Conservation (phyloP, 148 eudicot species). For the Rhododendron mucronatum region DNA sequence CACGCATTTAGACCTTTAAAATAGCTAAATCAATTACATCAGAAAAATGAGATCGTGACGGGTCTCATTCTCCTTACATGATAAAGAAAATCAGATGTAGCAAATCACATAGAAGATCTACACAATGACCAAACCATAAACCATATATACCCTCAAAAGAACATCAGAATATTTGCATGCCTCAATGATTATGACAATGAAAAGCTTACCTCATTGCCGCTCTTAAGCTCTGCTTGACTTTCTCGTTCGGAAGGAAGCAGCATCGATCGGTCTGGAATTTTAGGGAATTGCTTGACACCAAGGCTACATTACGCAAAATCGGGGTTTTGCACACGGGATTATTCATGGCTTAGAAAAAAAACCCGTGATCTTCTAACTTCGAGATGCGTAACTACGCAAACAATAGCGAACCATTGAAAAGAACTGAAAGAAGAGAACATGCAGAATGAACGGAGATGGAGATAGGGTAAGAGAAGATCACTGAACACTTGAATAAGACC, state of each 20-base stretch:
- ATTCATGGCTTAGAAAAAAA: not conserved
- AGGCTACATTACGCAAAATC: not conserved
- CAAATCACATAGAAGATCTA: not conserved
- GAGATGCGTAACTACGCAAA: not conserved
- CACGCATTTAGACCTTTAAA: not conserved
- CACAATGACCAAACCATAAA: not conserved
- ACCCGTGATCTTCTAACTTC: not conserved
- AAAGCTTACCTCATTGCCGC: not conserved
- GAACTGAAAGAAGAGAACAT: not conserved
- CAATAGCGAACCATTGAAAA: not conserved
- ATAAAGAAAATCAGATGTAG: not conserved
- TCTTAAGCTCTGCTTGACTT: not conserved
- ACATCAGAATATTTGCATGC: not conserved
- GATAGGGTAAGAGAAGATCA: not conserved
- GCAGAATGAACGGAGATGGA: not conserved
- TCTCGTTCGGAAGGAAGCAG: not conserved
- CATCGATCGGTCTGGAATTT: not conserved
- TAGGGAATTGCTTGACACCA: not conserved
- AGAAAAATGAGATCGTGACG: not conserved
- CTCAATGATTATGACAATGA: not conserved
- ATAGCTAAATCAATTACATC: not conserved
- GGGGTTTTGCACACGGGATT: not conserved
- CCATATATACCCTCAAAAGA: not conserved
- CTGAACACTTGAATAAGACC: not conserved
- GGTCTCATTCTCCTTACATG: not conserved